Conservation (phyloP, 805 yeast species). For the Geotrichum ghanense region DNA sequence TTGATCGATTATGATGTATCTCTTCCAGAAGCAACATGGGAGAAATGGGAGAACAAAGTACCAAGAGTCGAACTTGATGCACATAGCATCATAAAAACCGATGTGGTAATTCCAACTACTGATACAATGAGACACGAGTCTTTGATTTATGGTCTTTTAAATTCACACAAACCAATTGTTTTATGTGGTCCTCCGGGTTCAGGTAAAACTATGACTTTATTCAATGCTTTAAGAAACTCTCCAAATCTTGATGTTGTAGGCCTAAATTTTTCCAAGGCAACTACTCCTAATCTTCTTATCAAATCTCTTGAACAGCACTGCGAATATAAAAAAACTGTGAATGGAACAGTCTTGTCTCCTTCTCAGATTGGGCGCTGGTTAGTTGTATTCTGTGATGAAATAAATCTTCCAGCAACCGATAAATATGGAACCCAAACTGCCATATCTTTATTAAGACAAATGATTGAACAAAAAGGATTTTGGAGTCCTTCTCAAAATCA, state of each 20-base stretch:
- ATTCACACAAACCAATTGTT: conserved; percentile 47
- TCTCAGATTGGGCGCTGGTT: conserved; percentile 52
- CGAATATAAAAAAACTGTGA: conserved; percentile 38
- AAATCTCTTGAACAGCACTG: conserved; percentile 66
- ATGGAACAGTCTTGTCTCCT: conserved; percentile 50
- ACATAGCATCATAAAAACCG: conserved; percentile 48
- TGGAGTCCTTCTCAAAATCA: conserved; percentile 49
- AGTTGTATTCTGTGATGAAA: conserved; percentile 84
- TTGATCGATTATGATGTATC: conserved; percentile 35
- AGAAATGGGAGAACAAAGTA: conserved; percentile 30
- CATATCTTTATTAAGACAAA: conserved; percentile 59
- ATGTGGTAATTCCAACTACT: conserved; percentile 60
- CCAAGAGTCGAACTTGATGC: conserved; percentile 40
- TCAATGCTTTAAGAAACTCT: conserved; percentile 51
- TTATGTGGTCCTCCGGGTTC: conserved; percentile 97
- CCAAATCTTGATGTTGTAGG: conserved; percentile 50
- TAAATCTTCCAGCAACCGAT: conserved; percentile 70
- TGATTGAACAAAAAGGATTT: conserved; percentile 65
- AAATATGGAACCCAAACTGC: conserved; percentile 62
- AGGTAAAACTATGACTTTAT: conserved; percentile 87
- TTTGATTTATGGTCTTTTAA: conserved; percentile 44
- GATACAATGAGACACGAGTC: conserved; percentile 65
- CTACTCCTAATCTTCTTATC: conserved; percentile 49
- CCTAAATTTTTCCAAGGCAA: conserved; percentile 74
- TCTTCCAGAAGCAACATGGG: conserved; percentile 38